These are phyloP conservation scores for Backusella macrospora DNA, from an alignment of 192 early-diverging fungal genomes.

Conservation along the genomic window DNA sequence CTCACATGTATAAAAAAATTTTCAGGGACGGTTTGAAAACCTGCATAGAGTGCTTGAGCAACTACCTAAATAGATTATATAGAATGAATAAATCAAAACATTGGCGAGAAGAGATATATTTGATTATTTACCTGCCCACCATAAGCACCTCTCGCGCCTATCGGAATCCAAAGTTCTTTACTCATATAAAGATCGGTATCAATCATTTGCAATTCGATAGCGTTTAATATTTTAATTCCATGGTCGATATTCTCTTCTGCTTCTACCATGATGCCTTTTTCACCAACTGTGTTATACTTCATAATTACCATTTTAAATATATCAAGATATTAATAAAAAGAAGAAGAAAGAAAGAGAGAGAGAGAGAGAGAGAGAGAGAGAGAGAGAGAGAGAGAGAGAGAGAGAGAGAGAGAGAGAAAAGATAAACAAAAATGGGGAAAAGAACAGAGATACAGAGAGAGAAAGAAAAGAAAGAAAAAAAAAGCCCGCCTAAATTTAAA, in stretches of 20 bases:
- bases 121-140: slow-evolving; percentile 58
- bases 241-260: neutral
- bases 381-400: neutral
- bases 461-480: neutral
- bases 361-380: neutral
- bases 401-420: neutral
- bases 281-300: neutral
- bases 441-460: too few relatives aligned
- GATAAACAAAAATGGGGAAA: neutral
- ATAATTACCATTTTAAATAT: neutral
- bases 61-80: slow-evolving; percentile 29
- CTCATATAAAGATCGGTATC: slow-evolving; percentile 74
- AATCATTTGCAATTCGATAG: slow-evolving; percentile 57
- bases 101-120: neutral
- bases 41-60: slow-evolving; percentile 73
- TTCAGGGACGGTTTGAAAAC: slow-evolving; percentile 69
- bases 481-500: neutral
- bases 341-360: neutral
- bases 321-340: neutral
- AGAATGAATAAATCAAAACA: neutral
- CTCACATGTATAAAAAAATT: slow-evolving; percentile 60
- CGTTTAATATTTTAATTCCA: slow-evolving; percentile 32
- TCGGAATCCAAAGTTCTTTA: slow-evolving; percentile 79
- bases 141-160: slow-evolving; percentile 83
- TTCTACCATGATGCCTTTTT: neutral